These are phyloP conservation scores for Scheffersomyces illinoinensis DNA, from an alignment of 1,139 yeast species.

Conservation along the genomic window DNA sequence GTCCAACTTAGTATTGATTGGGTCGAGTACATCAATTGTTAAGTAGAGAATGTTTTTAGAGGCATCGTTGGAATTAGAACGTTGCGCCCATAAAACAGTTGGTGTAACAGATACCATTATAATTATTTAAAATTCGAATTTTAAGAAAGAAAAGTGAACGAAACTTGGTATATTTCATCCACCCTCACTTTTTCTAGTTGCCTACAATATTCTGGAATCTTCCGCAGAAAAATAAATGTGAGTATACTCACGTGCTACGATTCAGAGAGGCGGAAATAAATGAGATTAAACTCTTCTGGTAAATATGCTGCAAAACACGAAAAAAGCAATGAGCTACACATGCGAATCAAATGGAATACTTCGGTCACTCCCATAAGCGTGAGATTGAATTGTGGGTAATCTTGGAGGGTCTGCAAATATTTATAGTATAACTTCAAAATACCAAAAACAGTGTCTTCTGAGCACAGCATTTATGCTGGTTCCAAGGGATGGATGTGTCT, in stretches of 20 bases:
- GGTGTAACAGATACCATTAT: conserved; percentile 19
- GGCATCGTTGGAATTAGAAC: conserved; percentile 72
- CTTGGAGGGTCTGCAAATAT: conserved; percentile 34
- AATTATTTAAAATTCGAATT: background rate
- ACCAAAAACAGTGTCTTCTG: conserved; percentile 42
- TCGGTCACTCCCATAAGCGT: conserved; percentile 63
- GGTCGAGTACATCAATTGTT: conserved; percentile 75
- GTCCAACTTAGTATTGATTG: conserved; percentile 61
- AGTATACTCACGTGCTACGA: background rate
- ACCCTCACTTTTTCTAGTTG: background rate
- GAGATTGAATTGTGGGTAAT: conserved; percentile 13
- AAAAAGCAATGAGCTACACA: conserved; percentile 57
- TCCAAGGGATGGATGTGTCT: conserved; percentile 1
- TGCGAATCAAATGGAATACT: conserved; percentile 52
- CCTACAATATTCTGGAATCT: background rate
- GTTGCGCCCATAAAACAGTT: conserved; percentile 89
- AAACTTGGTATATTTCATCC: background rate
- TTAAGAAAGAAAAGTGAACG: background rate
- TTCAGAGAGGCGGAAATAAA: background rate
- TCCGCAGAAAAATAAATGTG: background rate
- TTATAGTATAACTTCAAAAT: conserved; percentile 19
- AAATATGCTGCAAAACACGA: conserved; percentile 32
- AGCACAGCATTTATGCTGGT: conserved; percentile 7
- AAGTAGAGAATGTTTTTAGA: conserved; percentile 74
- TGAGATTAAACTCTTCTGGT: background rate